phyloP scores from a whole-genome alignment of 768 basidiomycete genomes.

The Leccinum uliginosum region DNA sequence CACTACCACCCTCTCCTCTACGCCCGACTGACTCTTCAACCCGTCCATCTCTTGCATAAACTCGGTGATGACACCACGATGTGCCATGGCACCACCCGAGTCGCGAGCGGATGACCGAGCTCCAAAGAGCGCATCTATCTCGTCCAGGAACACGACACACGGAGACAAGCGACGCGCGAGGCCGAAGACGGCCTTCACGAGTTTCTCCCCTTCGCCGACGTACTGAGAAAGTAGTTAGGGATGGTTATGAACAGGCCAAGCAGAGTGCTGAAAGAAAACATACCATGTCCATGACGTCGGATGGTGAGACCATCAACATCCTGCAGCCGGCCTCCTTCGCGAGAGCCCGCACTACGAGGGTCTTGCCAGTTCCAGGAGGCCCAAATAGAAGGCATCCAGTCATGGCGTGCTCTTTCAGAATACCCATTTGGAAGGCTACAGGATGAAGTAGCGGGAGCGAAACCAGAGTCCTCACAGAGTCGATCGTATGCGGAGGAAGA shows the following conservation, averaged over 20 bases:
- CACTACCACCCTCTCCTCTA: slow-evolving; percentile 79
- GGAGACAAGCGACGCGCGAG: slow-evolving; percentile 83
- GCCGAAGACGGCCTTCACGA: slow-evolving; percentile 84
- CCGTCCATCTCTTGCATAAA: slow-evolving; percentile 99
- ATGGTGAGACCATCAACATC: slow-evolving; percentile 87
- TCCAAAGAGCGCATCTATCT: slow-evolving; percentile 90
- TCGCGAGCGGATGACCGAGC: slow-evolving; percentile 75
- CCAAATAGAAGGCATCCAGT: slow-evolving; percentile 90
- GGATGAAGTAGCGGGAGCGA: slow-evolving; percentile 87
- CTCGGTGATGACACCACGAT: slow-evolving; percentile 84
- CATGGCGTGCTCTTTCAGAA: slow-evolving; percentile 89
- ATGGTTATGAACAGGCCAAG: background rate
- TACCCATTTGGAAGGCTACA: slow-evolving; percentile 80
- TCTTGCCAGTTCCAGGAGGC: slow-evolving; percentile 92
- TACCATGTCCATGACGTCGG: slow-evolving; percentile 97
- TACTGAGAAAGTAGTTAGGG: slow-evolving; percentile 44
- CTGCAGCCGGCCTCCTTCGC: slow-evolving; percentile 92
- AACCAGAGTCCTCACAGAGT: slow-evolving; percentile 88
- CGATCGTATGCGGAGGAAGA: slow-evolving; percentile 82
- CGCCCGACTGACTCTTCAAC: slow-evolving; percentile 50
- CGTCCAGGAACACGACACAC: slow-evolving; percentile 92
- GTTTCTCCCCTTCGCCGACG: slow-evolving; percentile 86
- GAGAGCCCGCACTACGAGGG: slow-evolving; percentile 81
- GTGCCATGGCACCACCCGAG: slow-evolving; percentile 75
- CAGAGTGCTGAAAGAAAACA: slow-evolving; percentile 14